These are phyloP conservation scores for Trichosporon ovoides DNA, from an alignment of 1,284 basidiomycete genomes.

Conservation along the genomic window DNA sequence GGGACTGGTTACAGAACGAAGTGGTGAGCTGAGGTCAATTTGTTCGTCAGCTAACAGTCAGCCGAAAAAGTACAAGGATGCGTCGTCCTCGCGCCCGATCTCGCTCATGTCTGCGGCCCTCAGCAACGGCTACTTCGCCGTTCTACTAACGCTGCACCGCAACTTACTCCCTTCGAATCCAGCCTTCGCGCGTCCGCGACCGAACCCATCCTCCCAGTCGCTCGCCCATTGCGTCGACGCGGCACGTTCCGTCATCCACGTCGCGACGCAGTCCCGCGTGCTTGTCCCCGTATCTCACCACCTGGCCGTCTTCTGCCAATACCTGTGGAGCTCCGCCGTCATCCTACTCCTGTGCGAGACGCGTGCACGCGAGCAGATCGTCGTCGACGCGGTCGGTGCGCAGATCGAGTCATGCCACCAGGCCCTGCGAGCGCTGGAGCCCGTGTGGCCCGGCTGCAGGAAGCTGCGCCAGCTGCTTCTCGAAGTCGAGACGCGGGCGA, in stretches of 20 bases:
- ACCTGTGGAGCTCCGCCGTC: slow-evolving; percentile 82
- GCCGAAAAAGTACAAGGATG: slow-evolving; percentile 60
- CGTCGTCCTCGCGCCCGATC: slow-evolving; percentile 31
- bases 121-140: slow-evolving; percentile 82
- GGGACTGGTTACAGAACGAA: slow-evolving; percentile 69
- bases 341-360: slow-evolving; percentile 82
- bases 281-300: slow-evolving; percentile 81
- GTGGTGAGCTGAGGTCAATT: slow-evolving; percentile 28
- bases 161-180: slow-evolving; percentile 60
- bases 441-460: slow-evolving; percentile 77
- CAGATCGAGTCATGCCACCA: slow-evolving; percentile 69
- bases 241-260: slow-evolving; percentile 56
- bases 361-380: slow-evolving; percentile 64
- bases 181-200: slow-evolving; percentile 37
- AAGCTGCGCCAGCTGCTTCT: slow-evolving; percentile 61
- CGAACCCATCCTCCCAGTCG: slow-evolving; percentile 42
- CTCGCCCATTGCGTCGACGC: slow-evolving; percentile 44
- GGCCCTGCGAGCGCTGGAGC: slow-evolving; percentile 74
- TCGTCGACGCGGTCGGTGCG: slow-evolving; percentile 67
- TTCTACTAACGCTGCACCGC: slow-evolving; percentile 82
- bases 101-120: slow-evolving; percentile 70
- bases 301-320: slow-evolving; percentile 84
- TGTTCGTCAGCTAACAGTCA: slow-evolving; percentile 35
- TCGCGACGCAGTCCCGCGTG: slow-evolving; percentile 77
- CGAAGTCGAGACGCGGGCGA: slow-evolving; percentile 43